A percentile compares a stretch with the other conserved stretches of the same genome.
Evolutionary conservation across 495 filamentous ascomycete species (phyloP).

Genomic region (Penicillium subrubescens): DNA sequence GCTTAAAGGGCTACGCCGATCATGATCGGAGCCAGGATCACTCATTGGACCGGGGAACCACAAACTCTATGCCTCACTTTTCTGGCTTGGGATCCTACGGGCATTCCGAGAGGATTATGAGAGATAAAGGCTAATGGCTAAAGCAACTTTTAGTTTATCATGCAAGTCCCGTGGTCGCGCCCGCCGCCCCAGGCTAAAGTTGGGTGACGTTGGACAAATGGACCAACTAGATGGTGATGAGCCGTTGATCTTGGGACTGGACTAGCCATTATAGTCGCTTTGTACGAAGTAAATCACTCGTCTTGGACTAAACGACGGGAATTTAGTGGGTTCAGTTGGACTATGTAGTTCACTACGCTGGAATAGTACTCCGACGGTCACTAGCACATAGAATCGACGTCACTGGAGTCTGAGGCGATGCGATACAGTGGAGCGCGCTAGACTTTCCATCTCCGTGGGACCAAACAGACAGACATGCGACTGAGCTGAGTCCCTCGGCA

Average conservation of each 20-base stretch:
- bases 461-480: neutral
- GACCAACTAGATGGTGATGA: neutral
- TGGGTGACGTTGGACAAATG: neutral
- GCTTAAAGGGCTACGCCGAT: neutral
- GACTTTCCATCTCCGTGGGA: neutral
- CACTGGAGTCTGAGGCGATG: neutral
- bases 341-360: neutral
- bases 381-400: neutral
- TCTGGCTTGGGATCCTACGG: neutral
- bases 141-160: neutral
- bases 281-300: neutral
- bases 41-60: constrained; percentile 3
- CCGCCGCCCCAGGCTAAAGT: neutral
- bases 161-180: constrained; percentile 4
- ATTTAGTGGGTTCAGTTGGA: neutral
- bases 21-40: constrained; percentile 1
- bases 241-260: neutral
- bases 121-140: neutral
- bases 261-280: neutral
- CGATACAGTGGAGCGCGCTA: neutral
- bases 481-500: neutral
- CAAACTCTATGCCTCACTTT: constrained; percentile 5
- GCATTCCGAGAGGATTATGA: neutral
- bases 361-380: neutral
- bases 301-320: neutral